phyloP scores from a whole-genome alignment of 768 basidiomycete genomes.

The Rhodotorula toruloides region DNA sequence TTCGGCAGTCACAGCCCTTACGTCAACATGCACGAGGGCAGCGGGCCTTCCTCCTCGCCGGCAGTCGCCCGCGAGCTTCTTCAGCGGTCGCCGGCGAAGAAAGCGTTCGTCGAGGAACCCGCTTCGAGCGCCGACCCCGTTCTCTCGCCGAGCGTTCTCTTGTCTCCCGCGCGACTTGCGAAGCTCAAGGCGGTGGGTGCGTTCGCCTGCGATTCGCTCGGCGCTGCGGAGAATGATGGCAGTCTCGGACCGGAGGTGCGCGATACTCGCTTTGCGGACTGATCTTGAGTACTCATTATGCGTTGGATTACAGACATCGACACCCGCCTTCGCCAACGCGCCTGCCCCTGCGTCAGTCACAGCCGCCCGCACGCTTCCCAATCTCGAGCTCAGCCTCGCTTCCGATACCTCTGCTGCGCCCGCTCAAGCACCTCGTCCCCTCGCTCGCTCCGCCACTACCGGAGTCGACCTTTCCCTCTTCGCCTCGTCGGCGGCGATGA shows the following conservation, averaged over 20 bases:
- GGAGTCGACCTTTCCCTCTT: background rate
- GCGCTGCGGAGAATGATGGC: background rate
- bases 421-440: background rate
- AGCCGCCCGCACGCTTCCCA: background rate
- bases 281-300: rapidly evolving
- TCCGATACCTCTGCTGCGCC: too few species aligned
- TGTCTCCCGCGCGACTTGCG: background rate
- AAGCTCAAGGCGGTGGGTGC: too few species aligned
- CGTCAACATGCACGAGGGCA: slow-evolving; percentile 4
- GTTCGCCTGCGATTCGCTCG: background rate
- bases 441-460: background rate
- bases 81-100: background rate
- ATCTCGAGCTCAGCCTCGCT: background rate
- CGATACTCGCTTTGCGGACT: background rate
- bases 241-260: slow-evolving; percentile 5
- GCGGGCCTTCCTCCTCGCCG: slow-evolving; percentile 18
- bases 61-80: slow-evolving; percentile 11
- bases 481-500: slow-evolving; percentile 21
- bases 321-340: background rate
- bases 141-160: background rate
- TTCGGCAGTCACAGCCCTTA: slow-evolving; percentile 1
- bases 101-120: background rate
- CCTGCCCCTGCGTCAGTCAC: slow-evolving; percentile 4
- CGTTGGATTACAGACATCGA: background rate
- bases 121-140: slow-evolving; percentile 2